Evolutionary conservation across 805 yeast species (phyloP), one percentile per base, ranked within the genome.

Genomic region (Blastobotrys peoriensis): DNA sequence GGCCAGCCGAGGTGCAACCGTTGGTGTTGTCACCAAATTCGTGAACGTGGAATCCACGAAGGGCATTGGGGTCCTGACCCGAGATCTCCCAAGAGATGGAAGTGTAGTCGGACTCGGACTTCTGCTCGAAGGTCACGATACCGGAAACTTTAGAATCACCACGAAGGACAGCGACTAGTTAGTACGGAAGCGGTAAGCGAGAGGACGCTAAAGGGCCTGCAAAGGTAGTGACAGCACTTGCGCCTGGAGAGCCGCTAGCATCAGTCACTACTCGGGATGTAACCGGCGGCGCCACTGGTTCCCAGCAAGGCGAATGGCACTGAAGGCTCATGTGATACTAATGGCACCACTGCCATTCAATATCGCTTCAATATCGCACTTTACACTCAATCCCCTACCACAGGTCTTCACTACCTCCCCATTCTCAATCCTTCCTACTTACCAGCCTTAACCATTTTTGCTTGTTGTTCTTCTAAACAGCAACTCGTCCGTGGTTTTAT

Each of bases 1-100:
- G 96, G 65, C 97, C 97, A 44, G 97, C 96, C 55, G 96, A 86
- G 49, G 96, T 91, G 74, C 98, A 93, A 56, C 98, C 98, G 68
- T 93, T 93, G 71, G 98, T 87, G 81, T 86, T 87, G 75, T 93
- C 98, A 73, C 98, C 98, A 62, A 93, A 93, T 65, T 86, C 83
- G 71, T 93, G 98, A 64, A 93, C 73, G 77, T 93, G 98, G 96
- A 93, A 91, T 43, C 98, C 98, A 70, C 95, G 82, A 65, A 76
- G 71, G 41, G 96, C 91, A 61, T 86, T 83, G 50, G 97, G 73
- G 55, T 79, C 81, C 70, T 88, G 86, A 66, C 98, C 98, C 47
- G 78, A 61, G 64, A 93, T 85, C 61, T 91, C 94, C 81, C 87
- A 93, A 18, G 88, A 58, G 57, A 93, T 76, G 38, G 86, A 83